Evolutionary conservation across 1,284 basidiomycete species (phyloP), one percentile per base, ranked within the genome.

Genomic region (Rhodotorula sp.): DNA sequence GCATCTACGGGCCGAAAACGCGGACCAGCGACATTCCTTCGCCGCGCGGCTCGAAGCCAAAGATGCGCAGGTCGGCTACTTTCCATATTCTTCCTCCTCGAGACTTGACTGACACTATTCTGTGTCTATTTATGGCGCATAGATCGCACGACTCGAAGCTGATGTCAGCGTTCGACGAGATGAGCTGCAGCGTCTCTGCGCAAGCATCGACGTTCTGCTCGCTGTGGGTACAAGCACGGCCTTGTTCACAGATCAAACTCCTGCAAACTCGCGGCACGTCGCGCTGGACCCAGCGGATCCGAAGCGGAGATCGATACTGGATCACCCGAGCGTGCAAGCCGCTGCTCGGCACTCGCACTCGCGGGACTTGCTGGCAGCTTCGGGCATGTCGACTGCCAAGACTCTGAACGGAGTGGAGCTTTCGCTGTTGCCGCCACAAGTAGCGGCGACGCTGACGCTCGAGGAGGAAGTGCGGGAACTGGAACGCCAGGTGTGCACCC

Each of bases 401-500:
- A 31, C 16, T 12, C 5, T 43, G 10, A 43, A 43, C 8, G 39
- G 39, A 43, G 39, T 43, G 12, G 39, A 26, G 18, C 43, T n/a
- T 23, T 15, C 3, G 20, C 21, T 21, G 5, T 12, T 58, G 21
- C 54, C 48, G 1, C 26, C 29, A 12, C 65, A 67, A 4, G 51
- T 21, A 1, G 63, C 23, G 15, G 54, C 61, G 26, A 64, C 69
- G 31, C 26, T 62, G 3, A 15, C 15, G 56, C 61, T 74, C 15
- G 72, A 74, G 51, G 54, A 71, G n/a, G 72, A 74, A 26, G 70
- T 74, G 21, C 65, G 73, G 8, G 59, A 31, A 16, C 60, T 74
- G 21, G 73, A 74, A 51, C 31, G 52, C 7, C 65, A 62, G 62
- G 72, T 74, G 34, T 31, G 66, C 18, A 12, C 1, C 2, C 23